A percentile compares a stretch with the other conserved stretches of the same genome.
phyloP scores from a whole-genome alignment of 495 filamentous ascomycete genomes.

The Penicillium lividum region DNA sequence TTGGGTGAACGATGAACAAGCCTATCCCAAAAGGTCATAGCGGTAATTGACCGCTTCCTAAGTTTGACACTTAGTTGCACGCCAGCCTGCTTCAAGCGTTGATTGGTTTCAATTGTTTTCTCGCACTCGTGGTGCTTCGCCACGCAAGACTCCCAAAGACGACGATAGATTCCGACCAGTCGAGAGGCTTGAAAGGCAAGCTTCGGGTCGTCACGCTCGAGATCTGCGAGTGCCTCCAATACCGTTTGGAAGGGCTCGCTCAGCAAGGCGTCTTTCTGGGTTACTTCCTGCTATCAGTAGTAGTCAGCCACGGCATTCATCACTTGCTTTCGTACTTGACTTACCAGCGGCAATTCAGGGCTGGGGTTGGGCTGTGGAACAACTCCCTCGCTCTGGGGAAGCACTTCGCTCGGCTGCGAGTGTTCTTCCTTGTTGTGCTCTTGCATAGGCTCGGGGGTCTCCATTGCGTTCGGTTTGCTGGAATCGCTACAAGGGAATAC shows the following conservation, averaged over 20 bases:
- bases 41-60: too few relatives aligned
- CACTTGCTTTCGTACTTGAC: not conserved
- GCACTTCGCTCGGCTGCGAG: not conserved
- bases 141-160: constrained; percentile 13
- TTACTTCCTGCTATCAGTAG: not conserved
- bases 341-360: not conserved
- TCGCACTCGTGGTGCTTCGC: constrained; percentile 9
- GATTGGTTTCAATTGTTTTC: constrained; percentile 7
- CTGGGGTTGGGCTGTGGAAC: not conserved
- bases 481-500: not conserved
- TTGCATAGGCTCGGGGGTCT: not conserved
- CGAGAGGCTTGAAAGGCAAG: constrained; percentile 11
- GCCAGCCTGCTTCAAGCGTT: constrained; percentile 4
- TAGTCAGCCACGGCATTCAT: not conserved
- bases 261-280: not conserved
- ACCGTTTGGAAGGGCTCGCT: constrained; percentile 7
- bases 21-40: too few relatives aligned
- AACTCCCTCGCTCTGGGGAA: not conserved
- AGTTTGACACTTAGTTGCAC: too few relatives aligned
- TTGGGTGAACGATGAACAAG: too few relatives aligned
- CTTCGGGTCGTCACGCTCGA: constrained; percentile 16
- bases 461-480: not conserved
- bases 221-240: constrained; percentile 1
- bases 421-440: not conserved
- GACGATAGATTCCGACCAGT: constrained; percentile 8